Evolutionary conservation across 495 filamentous ascomycete genomes (phyloP).

Genomic region (Hypoxylon lienhwacheense): DNA sequence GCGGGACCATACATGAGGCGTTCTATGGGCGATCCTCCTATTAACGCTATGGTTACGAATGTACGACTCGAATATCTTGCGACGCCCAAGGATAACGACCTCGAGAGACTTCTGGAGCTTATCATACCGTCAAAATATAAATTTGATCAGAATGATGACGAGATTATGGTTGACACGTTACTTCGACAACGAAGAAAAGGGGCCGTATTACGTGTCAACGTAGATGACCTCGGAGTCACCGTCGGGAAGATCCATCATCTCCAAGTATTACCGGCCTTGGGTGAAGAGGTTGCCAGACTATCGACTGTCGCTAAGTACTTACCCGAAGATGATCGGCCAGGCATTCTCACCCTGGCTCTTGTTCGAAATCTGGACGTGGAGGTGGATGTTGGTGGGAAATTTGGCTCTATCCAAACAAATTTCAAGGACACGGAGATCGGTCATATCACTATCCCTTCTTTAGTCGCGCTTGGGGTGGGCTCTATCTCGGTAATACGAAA

Average conservation of each 20-base stretch:
- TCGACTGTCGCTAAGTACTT: slow-evolving; percentile 92
- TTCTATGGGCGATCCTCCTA: slow-evolving; percentile 52
- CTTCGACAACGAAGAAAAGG: slow-evolving; percentile 89
- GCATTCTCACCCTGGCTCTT: slow-evolving; percentile 73
- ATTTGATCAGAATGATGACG: slow-evolving; percentile 82
- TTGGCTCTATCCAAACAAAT: slow-evolving; percentile 64
- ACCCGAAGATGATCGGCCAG: slow-evolving; percentile 93
- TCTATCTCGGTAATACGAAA: slow-evolving; percentile 63
- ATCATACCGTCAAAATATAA: slow-evolving; percentile 90
- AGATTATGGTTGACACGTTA: slow-evolving; percentile 91
- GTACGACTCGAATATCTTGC: slow-evolving; percentile 74
- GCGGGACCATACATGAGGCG: slow-evolving; percentile 65
- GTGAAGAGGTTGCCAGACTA: slow-evolving; percentile 75
- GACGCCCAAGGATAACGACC: slow-evolving; percentile 73
- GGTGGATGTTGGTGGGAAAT: slow-evolving; percentile 60
- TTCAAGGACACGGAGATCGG: slow-evolving; percentile 69
- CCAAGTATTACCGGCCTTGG: slow-evolving; percentile 65
- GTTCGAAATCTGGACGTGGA: slow-evolving; percentile 62
- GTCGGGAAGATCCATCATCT: slow-evolving; percentile 63
- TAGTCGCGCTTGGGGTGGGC: slow-evolving; percentile 74
- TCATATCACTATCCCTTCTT: slow-evolving; percentile 79
- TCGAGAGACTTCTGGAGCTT: slow-evolving; percentile 78
- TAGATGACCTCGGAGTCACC: slow-evolving; percentile 61
- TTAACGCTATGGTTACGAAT: slow-evolving; percentile 57
- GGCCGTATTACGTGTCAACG: slow-evolving; percentile 71